Conservation (phyloP, 2,329 filamentous ascomycete genomes). For the Paraconiothyrium brasiliense region DNA sequence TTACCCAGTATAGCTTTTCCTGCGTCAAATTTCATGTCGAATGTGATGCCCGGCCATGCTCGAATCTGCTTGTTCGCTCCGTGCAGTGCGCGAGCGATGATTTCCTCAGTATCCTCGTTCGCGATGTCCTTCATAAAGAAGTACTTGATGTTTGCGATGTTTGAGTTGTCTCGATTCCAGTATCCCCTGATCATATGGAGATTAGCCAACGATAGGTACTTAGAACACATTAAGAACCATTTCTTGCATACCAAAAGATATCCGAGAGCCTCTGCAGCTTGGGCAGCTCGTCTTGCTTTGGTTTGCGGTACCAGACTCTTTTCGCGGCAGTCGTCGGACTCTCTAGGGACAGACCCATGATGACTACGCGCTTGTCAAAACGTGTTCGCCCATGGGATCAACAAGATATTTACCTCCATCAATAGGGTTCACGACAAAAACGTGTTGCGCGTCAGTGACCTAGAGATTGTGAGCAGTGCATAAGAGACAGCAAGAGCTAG, state of each 20-base stretch:
- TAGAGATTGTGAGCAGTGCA: conserved; percentile 10
- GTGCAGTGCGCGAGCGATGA: conserved; percentile 27
- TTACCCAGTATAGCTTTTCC: conserved; percentile 31
- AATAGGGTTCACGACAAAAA: conserved; percentile 23
- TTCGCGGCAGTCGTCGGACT: neutral
- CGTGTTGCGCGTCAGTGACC: conserved; percentile 29
- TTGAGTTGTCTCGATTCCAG: conserved; percentile 24
- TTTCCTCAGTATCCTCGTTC: conserved; percentile 27
- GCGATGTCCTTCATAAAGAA: conserved; percentile 32
- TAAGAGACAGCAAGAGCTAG: too few relatives aligned
- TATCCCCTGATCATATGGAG: conserved; percentile 16
- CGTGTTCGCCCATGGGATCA: neutral
- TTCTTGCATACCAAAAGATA: conserved; percentile 22
- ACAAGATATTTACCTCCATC: conserved; percentile 17
- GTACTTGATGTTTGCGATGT: conserved; percentile 26
- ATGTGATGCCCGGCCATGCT: conserved; percentile 30
- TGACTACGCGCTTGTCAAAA: conserved; percentile 7
- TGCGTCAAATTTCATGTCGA: conserved; percentile 24
- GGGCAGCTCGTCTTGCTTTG: conserved; percentile 22
- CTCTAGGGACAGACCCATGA: conserved; percentile 13
- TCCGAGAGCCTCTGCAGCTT: conserved; percentile 26
- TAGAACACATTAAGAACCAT: too few relatives aligned
- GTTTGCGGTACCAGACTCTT: neutral
- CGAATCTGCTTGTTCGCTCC: conserved; percentile 13
- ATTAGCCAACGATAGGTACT: too few relatives aligned